A percentile compares a stretch with the other conserved stretches of the same genome.
Conservation (phyloP, 1,284 basidiomycete species). For the Trametes polyzona region DNA sequence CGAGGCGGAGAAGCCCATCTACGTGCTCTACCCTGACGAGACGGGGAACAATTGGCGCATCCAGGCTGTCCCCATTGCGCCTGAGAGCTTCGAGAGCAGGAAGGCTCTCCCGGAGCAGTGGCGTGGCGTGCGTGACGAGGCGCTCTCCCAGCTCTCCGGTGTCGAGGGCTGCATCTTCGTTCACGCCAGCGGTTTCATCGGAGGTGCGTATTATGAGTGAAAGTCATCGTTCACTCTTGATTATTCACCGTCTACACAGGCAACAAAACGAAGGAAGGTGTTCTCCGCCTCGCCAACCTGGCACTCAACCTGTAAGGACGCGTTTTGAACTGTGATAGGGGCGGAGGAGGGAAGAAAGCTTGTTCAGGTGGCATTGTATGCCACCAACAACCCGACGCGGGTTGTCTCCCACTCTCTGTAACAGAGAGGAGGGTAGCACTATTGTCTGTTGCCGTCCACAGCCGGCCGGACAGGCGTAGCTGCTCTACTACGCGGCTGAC, state of each 20-base stretch:
- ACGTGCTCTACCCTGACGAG: constrained; percentile 93
- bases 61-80: constrained; percentile 86
- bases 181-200: constrained; percentile 96
- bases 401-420: background rate
- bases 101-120: constrained; percentile 93
- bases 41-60: constrained; percentile 84
- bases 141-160: constrained; percentile 74
- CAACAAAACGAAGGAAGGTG: constrained; percentile 91
- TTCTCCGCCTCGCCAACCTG: constrained; percentile 77
- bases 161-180: constrained; percentile 90
- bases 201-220: constrained; percentile 57
- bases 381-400: background rate
- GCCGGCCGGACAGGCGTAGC: background rate
- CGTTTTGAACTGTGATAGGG: background rate
- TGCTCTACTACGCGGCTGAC: background rate
- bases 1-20: constrained; percentile 63
- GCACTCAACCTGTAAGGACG: constrained; percentile 55
- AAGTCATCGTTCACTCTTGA: too few species aligned
- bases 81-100: constrained; percentile 88
- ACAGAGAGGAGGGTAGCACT: background rate
- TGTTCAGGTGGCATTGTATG: background rate
- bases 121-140: constrained; percentile 90
- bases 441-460: background rate
- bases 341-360: background rate
- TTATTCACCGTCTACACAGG: constrained; percentile 57